Percentiles rank a stretch among this genome's conserved stretches.
These are phyloP conservation scores for Globisporangium okanoganense DNA, from an alignment of 352 stramenopile genomes.

Conservation along the genomic window DNA sequence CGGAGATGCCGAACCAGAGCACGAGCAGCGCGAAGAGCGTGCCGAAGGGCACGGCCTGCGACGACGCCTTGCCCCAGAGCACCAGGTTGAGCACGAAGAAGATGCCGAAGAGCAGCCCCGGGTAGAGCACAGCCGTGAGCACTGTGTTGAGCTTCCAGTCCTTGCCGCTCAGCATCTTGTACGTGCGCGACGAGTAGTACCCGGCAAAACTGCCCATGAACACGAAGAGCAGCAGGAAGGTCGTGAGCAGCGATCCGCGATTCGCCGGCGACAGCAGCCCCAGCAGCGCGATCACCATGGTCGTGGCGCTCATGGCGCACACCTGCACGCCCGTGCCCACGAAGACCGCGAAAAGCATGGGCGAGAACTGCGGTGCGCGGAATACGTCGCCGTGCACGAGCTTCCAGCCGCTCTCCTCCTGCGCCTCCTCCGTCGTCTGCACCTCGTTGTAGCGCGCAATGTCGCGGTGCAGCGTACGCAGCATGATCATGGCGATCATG, in stretches of 20 bases:
- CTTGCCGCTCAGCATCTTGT: conserved; percentile 98
- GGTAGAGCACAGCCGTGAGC: conserved; percentile 94
- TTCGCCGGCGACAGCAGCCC: conserved; percentile 96
- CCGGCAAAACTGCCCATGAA: conserved; percentile 97
- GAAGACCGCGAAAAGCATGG: conserved; percentile 94
- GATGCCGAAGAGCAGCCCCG: conserved; percentile 90
- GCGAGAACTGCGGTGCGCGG: conserved; percentile 90
- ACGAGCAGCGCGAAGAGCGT: conserved; percentile 97
- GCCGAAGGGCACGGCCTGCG: conserved; percentile 92
- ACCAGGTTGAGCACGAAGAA: conserved; percentile 98
- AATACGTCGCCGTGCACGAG: conserved; percentile 98
- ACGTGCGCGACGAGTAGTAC: conserved; percentile 95
- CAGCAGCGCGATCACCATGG: conserved; percentile 94
- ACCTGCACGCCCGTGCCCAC: conserved; percentile 97
- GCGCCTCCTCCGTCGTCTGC: conserved; percentile 91
- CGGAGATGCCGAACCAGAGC: conserved; percentile 97
- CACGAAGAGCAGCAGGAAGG: conserved; percentile 97
- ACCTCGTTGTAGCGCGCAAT: conserved; percentile 97
- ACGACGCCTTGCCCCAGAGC: conserved; percentile 85
- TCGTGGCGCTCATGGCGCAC: conserved; percentile 92
- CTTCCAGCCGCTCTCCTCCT: conserved; percentile 97
- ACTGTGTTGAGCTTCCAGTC: conserved; percentile 97
- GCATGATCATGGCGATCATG: conserved; percentile 99
- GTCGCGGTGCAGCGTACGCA: conserved; percentile 98
- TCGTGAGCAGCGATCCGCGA: conserved; percentile 95